Conservation (phyloP, 352 stramenopile species). For the Phytophthora pini region DNA sequence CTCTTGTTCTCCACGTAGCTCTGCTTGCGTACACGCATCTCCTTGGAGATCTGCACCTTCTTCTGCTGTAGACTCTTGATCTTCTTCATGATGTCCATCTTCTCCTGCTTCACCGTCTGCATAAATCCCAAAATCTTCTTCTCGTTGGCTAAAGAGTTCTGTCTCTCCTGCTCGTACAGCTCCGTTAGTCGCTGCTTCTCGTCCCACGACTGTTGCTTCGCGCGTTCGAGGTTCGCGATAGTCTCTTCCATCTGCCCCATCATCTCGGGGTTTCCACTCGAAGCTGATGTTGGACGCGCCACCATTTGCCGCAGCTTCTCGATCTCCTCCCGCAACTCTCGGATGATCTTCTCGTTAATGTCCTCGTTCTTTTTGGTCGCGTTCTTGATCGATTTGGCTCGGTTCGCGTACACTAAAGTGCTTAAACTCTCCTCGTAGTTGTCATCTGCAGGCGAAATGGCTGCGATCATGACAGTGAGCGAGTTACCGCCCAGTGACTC, state of each 20-base stretch:
- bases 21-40: constrained; percentile 76
- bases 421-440: constrained; percentile 94
- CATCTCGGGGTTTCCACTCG: constrained; percentile 45
- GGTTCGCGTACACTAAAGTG: constrained; percentile 94
- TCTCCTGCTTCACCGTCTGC: constrained; percentile 92
- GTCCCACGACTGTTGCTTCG: constrained; percentile 92
- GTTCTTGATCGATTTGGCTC: constrained; percentile 94
- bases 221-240: constrained; percentile 85
- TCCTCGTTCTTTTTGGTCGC: constrained; percentile 90
- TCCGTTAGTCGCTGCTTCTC: constrained; percentile 88
- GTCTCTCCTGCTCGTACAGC: constrained; percentile 88
- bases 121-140: constrained; percentile 89
- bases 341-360: constrained; percentile 92
- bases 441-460: constrained; percentile 91
- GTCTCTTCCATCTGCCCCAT: constrained; percentile 88
- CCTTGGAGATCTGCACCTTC: constrained; percentile 78
- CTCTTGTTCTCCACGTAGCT: constrained; percentile 77
- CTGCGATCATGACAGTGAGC: constrained; percentile 95
- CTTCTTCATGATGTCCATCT: constrained; percentile 91
- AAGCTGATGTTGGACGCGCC: constrained; percentile 50
- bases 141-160: constrained; percentile 86
- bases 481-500: constrained; percentile 93
- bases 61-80: constrained; percentile 87
- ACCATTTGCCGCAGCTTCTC: constrained; percentile 90
- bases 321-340: constrained; percentile 93